Evolutionary conservation across 2,329 filamentous ascomycete species (phyloP), one percentile per base, ranked within the genome.

Genomic region (Stagonosporopsis tanaceti): DNA sequence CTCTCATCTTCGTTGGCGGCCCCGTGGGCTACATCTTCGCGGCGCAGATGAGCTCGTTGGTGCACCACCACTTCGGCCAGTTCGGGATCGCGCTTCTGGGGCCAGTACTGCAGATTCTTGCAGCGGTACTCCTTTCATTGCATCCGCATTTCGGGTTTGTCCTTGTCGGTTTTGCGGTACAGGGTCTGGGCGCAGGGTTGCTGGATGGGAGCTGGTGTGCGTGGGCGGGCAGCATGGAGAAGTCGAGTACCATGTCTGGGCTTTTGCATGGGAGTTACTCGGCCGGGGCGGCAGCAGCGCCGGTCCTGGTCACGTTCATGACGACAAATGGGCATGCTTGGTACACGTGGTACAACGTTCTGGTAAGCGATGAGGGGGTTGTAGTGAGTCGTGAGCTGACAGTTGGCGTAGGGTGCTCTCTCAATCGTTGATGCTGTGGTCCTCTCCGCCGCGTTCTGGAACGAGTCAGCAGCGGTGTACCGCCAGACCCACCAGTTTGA

Each of bases 181-280:
- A 73, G 0, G 76, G 73, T 0, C 58, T 80, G 7, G 80, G 80
- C 0, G 73, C 66, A 0, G 80, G 78, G 0, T 57, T 81, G 2
- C 51, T 81, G 0, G 80, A 82, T 60, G 78, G 75, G 1, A 76
- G 77, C 11, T 81, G 78, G 74, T 81, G 78, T 48, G 78, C 80
- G 1, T 82, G 79, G 79, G 79, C 78, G 0, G 79, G 74, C 0
- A 74, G 64, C 2, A 69, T 80, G 67, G 62, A 71, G 2, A 74
- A 71, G 15, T 75, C 77, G n/a, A 81, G 79, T 57, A 68, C 72
- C 1, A 67, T 78, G 3, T 74, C 75, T 17, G 79, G 79, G 0
- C 55, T 80, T 39, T 53, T 81, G 57, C 79, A 81, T 54, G 78
- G 78, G 1, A 71, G 73, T 14, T 80, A 72, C 46, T 77, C 75